Conservation (phyloP, 2,329 filamentous ascomycete genomes). For the Alternaria hordeiaustralica region DNA sequence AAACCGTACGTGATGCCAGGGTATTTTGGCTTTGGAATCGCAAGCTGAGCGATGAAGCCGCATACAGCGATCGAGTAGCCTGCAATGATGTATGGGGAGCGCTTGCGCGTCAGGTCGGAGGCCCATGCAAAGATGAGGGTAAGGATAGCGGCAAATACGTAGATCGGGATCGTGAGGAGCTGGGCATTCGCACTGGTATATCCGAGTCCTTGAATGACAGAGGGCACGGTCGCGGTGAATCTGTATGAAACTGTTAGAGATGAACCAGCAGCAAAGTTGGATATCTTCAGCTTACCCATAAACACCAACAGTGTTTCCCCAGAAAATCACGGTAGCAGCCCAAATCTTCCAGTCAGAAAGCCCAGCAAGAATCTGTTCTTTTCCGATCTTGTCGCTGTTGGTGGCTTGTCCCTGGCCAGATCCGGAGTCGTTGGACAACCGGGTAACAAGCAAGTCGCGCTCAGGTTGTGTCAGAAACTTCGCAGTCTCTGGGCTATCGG, state of each 20-base stretch:
- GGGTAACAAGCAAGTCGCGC: conserved; percentile 40
- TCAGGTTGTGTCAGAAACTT: conserved; percentile 44
- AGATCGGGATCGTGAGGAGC: conserved; percentile 52
- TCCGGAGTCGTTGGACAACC: conserved; percentile 53
- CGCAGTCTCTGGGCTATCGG: conserved; percentile 56
- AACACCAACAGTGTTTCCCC: conserved; percentile 47
- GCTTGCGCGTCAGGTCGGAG: conserved; percentile 59
- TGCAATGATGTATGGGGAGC: conserved; percentile 61
- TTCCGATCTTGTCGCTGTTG: conserved; percentile 57
- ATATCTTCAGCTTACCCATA: conserved; percentile 33
- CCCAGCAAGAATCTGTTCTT: conserved; percentile 57
- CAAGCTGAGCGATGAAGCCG: conserved; percentile 64
- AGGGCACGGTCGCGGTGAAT: conserved; percentile 48
- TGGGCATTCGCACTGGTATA: conserved; percentile 52
- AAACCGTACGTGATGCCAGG: conserved; percentile 55
- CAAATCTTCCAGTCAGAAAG: conserved; percentile 51
- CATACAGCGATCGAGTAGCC: conserved; percentile 59
- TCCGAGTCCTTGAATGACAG: conserved; percentile 52
- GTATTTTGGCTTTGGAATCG: conserved; percentile 51
- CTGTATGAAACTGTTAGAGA: conserved; percentile 31
- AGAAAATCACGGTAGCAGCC: conserved; percentile 47
- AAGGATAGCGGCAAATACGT: conserved; percentile 51
- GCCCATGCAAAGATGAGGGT: conserved; percentile 53
- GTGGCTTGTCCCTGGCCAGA: conserved; percentile 53
- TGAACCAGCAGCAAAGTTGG: not conserved